Base-by-base conservation (phyloP, 2,329 filamentous ascomycete species). In the Penicillium freii region DNA sequence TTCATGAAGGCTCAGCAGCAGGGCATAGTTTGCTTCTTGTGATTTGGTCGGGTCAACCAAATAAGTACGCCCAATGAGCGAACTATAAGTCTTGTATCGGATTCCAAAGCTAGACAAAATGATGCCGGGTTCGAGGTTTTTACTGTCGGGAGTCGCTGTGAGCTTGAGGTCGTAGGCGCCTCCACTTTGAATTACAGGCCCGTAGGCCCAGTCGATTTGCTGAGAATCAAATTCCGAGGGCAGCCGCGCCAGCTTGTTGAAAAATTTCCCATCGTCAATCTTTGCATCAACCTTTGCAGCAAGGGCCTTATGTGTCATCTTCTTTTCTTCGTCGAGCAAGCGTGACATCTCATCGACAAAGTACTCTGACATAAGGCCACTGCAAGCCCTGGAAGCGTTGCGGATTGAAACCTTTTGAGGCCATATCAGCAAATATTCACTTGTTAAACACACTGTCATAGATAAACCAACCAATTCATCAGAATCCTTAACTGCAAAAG, bases 331-430 rank as follows among this genome's bases (percentile, higher is more conserved):
- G 71, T 99, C 94, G 59, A 99, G 85, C 51, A 97, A 89, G 66
- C 90, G 89, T 50, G 93, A 96, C 92, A 99, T 97, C 74, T 97
- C 92, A 71, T 99, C 94, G 64, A 99, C 87, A 74, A 97, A 97
- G 76, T 94, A 99, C 58, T 93, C 91, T 50, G 91, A 91, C 87
- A 97, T 95, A 59, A 97, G 81, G 57, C 92, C 92, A 64, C 95
- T 93, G 66, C 92, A 97, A 46, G 94, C 93, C 71, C 94, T 90
- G 54, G 94, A 94, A 5, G 93, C 92, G 66, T 93, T 95, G 71
- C 95, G 88, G 83, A 99, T 97, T 11, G 91, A 88, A 64, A 93
- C 90, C 83, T 87, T 38, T 21, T 23, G 29, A 45, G 7, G 42
- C 19, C 11, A 4, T 9, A 42, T 67, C 52, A 69, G 62, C 34